A percentile compares a stretch with the other conserved stretches of the same genome.
These are phyloP conservation scores for Senna tora DNA, from an alignment of 306 rosid species.

Conservation along the genomic window DNA sequence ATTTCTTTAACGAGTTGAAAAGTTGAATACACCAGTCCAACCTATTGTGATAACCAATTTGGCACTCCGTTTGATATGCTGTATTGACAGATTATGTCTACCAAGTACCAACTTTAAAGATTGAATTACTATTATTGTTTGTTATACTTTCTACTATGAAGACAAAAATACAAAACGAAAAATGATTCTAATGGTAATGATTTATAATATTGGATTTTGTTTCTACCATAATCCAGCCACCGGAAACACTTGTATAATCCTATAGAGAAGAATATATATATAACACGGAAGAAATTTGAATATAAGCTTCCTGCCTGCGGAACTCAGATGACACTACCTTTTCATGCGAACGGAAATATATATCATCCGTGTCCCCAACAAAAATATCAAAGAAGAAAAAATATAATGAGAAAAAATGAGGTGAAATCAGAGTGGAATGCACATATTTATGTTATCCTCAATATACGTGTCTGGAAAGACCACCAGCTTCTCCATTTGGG, in stretches of 20 bases:
- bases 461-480: slow-evolving; percentile 28
- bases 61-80: neutral
- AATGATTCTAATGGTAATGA: neutral
- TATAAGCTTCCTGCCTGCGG: slow-evolving; percentile 54
- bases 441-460: slow-evolving; percentile 36
- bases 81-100: neutral
- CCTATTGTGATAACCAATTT: neutral
- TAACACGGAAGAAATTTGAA: slow-evolving; percentile 46
- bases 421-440: slow-evolving; percentile 50
- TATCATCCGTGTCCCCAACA: slow-evolving; percentile 40
- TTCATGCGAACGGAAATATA: slow-evolving; percentile 42
- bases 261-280: slow-evolving; percentile 55
- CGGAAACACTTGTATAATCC: slow-evolving; percentile 48
- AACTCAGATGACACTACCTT: slow-evolving; percentile 41
- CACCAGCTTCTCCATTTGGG: slow-evolving; percentile 43
- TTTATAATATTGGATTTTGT: slow-evolving; percentile 27
- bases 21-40: neutral
- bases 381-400: slow-evolving; percentile 29
- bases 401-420: slow-evolving; percentile 34
- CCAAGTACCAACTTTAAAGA: neutral
- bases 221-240: slow-evolving; percentile 23
- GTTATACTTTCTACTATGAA: neutral
- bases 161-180: neutral
- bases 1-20: neutral
- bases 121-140: neutral